Evolutionary conservation across 164 flowering plant species (phyloP).

Genomic region (Magnolia officinalis): DNA sequence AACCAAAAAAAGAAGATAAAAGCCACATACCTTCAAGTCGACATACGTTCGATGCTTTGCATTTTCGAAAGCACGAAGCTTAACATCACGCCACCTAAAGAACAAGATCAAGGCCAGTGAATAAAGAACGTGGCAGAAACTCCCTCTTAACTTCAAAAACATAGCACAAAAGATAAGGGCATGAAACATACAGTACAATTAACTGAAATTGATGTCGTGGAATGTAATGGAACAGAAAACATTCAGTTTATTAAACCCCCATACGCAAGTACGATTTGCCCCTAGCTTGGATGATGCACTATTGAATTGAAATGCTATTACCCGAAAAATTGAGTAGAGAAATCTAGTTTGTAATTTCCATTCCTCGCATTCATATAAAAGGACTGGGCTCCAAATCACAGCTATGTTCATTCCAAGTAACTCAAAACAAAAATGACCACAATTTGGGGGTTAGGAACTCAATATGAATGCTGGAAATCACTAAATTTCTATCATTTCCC

Average conservation of each 20-base stretch:
- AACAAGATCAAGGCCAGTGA: background rate
- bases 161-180: background rate
- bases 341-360: too few species aligned
- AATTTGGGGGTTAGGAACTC: too few species aligned
- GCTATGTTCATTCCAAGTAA: too few species aligned
- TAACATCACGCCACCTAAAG: conserved; percentile 90
- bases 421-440: too few species aligned
- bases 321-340: too few species aligned
- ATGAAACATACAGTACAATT: background rate
- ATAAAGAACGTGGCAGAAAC: background rate
- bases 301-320: too few species aligned
- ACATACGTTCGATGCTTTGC: conserved; percentile 97
- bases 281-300: too few species aligned
- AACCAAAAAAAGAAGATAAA: background rate
- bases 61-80: conserved; percentile 78
- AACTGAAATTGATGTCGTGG: background rate
- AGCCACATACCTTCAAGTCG: conserved; percentile 76
- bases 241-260: too few species aligned
- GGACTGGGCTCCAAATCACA: too few species aligned
- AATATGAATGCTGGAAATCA: too few species aligned
- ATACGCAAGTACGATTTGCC: background rate
- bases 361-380: too few species aligned
- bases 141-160: background rate
- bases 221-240: background rate
- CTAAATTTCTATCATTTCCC: too few species aligned